Evolutionary conservation across 495 filamentous ascomycete species (phyloP), one percentile per base, ranked within the genome.

Genomic region (Trichoderma orchidacearum): DNA sequence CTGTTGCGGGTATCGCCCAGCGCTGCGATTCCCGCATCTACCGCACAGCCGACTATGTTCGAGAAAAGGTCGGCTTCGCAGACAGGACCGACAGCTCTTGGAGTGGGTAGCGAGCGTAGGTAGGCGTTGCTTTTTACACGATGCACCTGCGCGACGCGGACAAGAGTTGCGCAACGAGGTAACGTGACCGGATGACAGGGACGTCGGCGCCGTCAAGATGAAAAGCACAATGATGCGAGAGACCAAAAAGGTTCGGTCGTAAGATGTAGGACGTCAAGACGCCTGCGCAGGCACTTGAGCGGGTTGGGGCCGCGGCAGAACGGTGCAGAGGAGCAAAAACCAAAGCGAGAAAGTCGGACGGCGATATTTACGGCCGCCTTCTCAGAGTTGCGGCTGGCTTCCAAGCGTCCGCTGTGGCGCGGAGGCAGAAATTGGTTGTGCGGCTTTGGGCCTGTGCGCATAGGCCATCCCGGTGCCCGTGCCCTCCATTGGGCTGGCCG

Each of bases 1-100:
- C 58, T 65, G 68, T 57, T 61, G 64, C 74, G 72, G 73, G 69
- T 73, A 72, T 66, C 73, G 66, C 70, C 71, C 74, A 74, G 73
- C 59, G 57, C 65, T 60, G 68, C 66, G 68, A 70, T 66, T 61
- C 66, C 66, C 65, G 68, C 69, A 66, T 65, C 67, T 48, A 48
- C 30, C 12, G 30, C 48, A 4, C 41, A 12, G 55, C 21, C 23
- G 12, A 36, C 30, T 8, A 45, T 31, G 53, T 36, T 29, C 8
- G 41, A 30, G 7, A 5, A 21, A 18, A 29, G 50, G 18, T 38
- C 18, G 30, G 25, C 29, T n/a, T 57, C 29, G 31, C 21, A 41
- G 38, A 17, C 34, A 38, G 17, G 38, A 38, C 30, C 30, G 45
- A 18, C 36, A 31, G 55, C 17, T 51, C n/a, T 4, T 17, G 17